Evolutionary conservation across 2,329 filamentous ascomycete species (phyloP).

Genomic region (Harringtonia aguacate): DNA sequence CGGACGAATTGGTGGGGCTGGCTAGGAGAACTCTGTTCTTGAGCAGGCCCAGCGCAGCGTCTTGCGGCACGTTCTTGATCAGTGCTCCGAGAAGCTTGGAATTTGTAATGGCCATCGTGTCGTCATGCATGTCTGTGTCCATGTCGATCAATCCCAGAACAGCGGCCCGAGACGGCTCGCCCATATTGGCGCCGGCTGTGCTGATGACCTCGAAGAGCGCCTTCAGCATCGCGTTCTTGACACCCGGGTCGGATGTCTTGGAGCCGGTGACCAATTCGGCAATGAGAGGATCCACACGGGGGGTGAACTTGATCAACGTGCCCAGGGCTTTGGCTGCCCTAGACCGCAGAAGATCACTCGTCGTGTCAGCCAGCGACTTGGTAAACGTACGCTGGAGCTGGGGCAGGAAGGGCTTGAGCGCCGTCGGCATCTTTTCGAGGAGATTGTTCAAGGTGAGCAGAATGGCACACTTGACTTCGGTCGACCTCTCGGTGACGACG

Average conservation of each 20-base stretch:
- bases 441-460: conserved; percentile 89
- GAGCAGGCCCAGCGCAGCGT: conserved; percentile 48
- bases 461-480: conserved; percentile 93
- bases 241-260: conserved; percentile 77
- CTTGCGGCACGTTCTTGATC: conserved; percentile 71
- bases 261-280: conserved; percentile 88
- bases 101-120: conserved; percentile 77
- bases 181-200: conserved; percentile 92
- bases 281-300: conserved; percentile 89
- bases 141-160: conserved; percentile 83
- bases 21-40: conserved; percentile 71
- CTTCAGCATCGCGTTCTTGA: conserved; percentile 93
- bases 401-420: conserved; percentile 92
- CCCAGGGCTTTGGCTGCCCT: conserved; percentile 90
- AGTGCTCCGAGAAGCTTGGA: conserved; percentile 83
- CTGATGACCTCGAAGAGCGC: conserved; percentile 92
- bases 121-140: conserved; percentile 64
- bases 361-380: conserved; percentile 85
- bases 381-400: conserved; percentile 96
- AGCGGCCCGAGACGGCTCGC: conserved; percentile 74
- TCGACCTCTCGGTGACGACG: conserved; percentile 92
- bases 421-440: conserved; percentile 89
- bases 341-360: conserved; percentile 77
- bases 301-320: conserved; percentile 90
- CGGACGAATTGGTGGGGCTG: conserved; percentile 65